A percentile compares a stretch with the other conserved stretches of the same genome.
These are phyloP conservation scores for Trichoderma cornu-damae DNA, from an alignment of 2,329 filamentous ascomycete genomes.

Conservation along the genomic window DNA sequence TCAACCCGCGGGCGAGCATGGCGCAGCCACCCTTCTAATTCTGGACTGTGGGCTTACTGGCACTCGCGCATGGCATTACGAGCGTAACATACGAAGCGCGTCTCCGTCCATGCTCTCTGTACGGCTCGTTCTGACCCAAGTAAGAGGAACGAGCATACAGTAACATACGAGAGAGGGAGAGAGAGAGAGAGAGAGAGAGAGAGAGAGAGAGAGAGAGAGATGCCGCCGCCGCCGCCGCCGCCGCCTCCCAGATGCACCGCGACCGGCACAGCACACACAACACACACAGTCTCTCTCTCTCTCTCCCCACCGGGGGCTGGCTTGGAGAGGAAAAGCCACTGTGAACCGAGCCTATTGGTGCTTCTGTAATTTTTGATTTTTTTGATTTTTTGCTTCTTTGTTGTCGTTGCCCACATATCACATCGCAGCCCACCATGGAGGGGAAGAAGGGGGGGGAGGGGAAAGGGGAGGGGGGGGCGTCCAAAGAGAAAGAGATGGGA, in stretches of 20 bases:
- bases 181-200: too few relatives aligned
- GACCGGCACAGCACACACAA: conserved; percentile 16
- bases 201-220: too few relatives aligned
- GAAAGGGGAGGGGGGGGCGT: neutral
- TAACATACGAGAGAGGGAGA: too few relatives aligned
- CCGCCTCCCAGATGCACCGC: conserved; percentile 28
- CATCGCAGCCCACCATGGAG: neutral
- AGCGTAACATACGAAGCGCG: conserved; percentile 12
- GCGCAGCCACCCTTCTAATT: conserved; percentile 37
- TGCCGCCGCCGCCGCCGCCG: too few relatives aligned
- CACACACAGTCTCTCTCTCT: too few relatives aligned
- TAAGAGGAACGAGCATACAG: too few relatives aligned
- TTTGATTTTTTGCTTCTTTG: neutral
- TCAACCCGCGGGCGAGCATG: conserved; percentile 24
- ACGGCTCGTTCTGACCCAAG: neutral
- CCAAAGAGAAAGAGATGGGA: neutral
- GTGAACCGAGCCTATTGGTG: conserved; percentile 3
- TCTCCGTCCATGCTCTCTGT: conserved; percentile 11
- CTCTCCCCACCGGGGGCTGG: conserved; percentile 1
- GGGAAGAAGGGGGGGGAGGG: neutral
- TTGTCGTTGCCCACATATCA: conserved; percentile 5
- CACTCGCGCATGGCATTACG: too few relatives aligned
- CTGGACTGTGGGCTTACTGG: conserved; percentile 28
- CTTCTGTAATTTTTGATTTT: neutral
- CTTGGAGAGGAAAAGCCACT: neutral